phyloP scores from a whole-genome alignment of 306 rosid species.

The Lathyrus aphaca region DNA sequence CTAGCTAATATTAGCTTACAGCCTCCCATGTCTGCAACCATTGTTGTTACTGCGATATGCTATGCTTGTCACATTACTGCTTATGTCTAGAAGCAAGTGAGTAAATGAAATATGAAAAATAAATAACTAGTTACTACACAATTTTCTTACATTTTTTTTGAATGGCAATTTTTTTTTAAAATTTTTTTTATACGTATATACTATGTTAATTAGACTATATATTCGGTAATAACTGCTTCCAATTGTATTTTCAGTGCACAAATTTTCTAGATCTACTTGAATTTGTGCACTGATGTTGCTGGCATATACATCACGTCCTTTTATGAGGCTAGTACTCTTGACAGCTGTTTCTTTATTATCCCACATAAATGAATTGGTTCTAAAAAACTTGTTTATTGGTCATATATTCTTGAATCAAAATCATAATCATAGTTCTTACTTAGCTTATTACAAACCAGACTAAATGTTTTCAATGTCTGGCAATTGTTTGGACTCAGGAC shows the following conservation, averaged over 20 bases:
- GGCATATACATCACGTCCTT: slow-evolving; percentile 1
- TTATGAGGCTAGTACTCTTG: neutral
- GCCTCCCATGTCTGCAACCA: neutral
- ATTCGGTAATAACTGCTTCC: slow-evolving; percentile 11
- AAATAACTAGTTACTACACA: neutral
- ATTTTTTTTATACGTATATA: neutral
- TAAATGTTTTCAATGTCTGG: slow-evolving; percentile 25
- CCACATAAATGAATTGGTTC: neutral
- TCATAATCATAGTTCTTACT: slow-evolving; percentile 19
- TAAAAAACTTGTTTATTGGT: neutral
- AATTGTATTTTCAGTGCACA: slow-evolving; percentile 1
- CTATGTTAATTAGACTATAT: neutral
- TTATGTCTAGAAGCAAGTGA: slow-evolving; percentile 11
- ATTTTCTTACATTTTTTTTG: slow-evolving; percentile 1
- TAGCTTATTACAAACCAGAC: neutral
- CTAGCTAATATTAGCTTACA: neutral
- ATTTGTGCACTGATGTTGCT: slow-evolving; percentile 1
- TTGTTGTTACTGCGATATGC: neutral
- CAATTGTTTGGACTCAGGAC: slow-evolving; percentile 53
- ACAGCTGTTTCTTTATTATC: slow-evolving; percentile 21
- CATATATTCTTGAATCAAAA: neutral
- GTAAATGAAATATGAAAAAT: slow-evolving; percentile 9
- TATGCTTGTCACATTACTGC: neutral
- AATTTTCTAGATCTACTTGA: neutral
- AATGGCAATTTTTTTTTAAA: neutral